A percentile compares a stretch with the other conserved stretches of the same genome.
Evolutionary conservation across 2,329 filamentous ascomycete genomes (phyloP).

Genomic region (Chrysoporthe deuterocubensis): DNA sequence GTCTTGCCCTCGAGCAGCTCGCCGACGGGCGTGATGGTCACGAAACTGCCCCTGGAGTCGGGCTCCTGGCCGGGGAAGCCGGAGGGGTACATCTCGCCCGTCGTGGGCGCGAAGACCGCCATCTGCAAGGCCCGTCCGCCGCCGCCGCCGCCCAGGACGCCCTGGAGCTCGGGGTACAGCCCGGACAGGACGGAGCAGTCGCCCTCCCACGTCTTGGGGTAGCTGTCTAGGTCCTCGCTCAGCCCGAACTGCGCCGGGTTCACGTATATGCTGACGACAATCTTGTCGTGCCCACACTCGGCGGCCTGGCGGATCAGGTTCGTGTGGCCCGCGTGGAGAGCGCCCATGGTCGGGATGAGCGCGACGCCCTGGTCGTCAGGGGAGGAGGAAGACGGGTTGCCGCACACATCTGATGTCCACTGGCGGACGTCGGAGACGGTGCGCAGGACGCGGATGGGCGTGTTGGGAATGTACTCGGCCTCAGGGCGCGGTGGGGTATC

Average conservation of each 20-base stretch:
- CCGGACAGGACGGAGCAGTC: constrained; percentile 70
- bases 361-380: constrained; percentile 72
- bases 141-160: constrained; percentile 45
- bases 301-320: constrained; percentile 85
- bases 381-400: constrained; percentile 59
- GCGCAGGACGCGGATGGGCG: constrained; percentile 73
- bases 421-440: constrained; percentile 71
- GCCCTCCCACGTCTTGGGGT: constrained; percentile 85
- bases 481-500: constrained; percentile 29
- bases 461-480: constrained; percentile 56
- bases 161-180: constrained; percentile 70
- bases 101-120: constrained; percentile 85
- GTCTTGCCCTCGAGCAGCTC: constrained; percentile 82
- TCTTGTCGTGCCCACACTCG: constrained; percentile 75
- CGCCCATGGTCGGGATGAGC: constrained; percentile 96
- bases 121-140: constrained; percentile 34
- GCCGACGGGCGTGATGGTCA: constrained; percentile 85
- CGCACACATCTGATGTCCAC: constrained; percentile 69
- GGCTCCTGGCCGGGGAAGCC: constrained; percentile 74
- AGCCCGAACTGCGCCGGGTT: constrained; percentile 96
- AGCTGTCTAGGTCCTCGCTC: constrained; percentile 84
- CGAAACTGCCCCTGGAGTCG: constrained; percentile 82
- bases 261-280: constrained; percentile 91
- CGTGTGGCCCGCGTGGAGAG: constrained; percentile 89
- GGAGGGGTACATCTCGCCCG: constrained; percentile 84